Conservation (phyloP, 768 basidiomycete species). For the Rhodotorula sphaerocarpa region DNA sequence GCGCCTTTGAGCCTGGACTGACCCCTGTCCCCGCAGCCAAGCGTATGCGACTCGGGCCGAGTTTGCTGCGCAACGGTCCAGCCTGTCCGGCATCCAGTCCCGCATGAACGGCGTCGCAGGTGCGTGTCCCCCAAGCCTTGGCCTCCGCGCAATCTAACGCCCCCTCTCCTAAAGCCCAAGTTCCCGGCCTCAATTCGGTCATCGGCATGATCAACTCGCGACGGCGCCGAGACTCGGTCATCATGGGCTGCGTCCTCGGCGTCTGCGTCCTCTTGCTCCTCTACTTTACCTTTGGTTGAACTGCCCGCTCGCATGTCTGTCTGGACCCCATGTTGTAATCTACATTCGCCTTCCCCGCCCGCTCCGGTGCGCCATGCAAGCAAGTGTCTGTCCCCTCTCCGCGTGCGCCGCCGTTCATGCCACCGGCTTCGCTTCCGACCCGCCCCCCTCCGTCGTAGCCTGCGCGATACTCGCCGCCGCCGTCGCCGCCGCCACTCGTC, state of each 20-base stretch:
- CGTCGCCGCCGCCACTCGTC: conserved; percentile 3
- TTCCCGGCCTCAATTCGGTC: conserved; percentile 90
- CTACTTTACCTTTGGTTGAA: conserved; percentile 32
- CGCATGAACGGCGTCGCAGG: conserved; percentile 77
- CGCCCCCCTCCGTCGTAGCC: background rate
- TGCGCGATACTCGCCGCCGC: no score
- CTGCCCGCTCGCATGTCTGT: no score
- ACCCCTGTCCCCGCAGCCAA: conserved; percentile 54
- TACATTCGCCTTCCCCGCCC: no score
- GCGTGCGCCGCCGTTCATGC: no score
- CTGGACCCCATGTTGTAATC: no score
- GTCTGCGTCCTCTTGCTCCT: conserved; percentile 59
- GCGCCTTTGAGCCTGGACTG: background rate
- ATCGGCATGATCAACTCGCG: conserved; percentile 87
- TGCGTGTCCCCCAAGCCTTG: conserved; percentile 45
- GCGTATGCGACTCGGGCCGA: conserved; percentile 94
- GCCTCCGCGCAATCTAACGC: background rate
- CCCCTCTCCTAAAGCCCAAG: conserved; percentile 39
- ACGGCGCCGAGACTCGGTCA: conserved; percentile 77
- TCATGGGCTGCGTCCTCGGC: conserved; percentile 82
- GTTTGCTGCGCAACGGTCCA: conserved; percentile 70
- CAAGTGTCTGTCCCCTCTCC: no score
- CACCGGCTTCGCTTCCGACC: no score
- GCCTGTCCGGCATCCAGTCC: conserved; percentile 68
- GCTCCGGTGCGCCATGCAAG: no score